Evolutionary conservation across 768 basidiomycete species (phyloP), one percentile per base, ranked within the genome.

Genomic region (Psilocybe tampanensis): DNA sequence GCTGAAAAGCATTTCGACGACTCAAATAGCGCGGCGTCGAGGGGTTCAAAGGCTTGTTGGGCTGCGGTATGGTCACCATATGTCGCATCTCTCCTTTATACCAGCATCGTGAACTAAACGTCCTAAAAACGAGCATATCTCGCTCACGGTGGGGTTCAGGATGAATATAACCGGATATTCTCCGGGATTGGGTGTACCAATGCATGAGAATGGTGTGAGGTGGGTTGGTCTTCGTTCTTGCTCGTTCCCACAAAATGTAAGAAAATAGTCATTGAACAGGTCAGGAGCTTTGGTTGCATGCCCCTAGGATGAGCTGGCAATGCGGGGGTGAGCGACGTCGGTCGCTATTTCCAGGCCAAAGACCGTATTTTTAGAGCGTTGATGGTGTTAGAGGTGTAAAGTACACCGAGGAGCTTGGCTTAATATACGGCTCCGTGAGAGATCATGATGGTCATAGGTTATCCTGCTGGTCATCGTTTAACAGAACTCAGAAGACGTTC

Each of bases 231-330:
- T 41, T 41, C 45, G 3, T 26, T 33, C 17, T 43, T 15, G 17
- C 19, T 15, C 17, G 3, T 58, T 61, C 60, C 45, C 60, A 61
- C 56, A 43, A 22, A 34, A 48, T 24, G 9, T 8, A 13, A 44
- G 19, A 34, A 34, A n/a, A 32, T 41, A 26, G 26, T 41, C 29
- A 8, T 29, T 15, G 19, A 19, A 33, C 29, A 55, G 57, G 53
- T 62, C 60, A 62, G 48, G 50, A 56, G 60, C 34, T 48, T 26
- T 39, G 36, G 36, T 39, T 13, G n/a, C 36, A 39, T 39, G 36
- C 36, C 43, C 26, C 54, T 44, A 45, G 44, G 58, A 56, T 59
- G 57, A 33, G 58, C 61, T 62, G 61, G 61, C 61, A 62, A 33
- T 5, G 34, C 29, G 19, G 5, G 29, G 26, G 13, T 8, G 23